Conservation (phyloP, 305 asterid species). For the Vinca major region DNA sequence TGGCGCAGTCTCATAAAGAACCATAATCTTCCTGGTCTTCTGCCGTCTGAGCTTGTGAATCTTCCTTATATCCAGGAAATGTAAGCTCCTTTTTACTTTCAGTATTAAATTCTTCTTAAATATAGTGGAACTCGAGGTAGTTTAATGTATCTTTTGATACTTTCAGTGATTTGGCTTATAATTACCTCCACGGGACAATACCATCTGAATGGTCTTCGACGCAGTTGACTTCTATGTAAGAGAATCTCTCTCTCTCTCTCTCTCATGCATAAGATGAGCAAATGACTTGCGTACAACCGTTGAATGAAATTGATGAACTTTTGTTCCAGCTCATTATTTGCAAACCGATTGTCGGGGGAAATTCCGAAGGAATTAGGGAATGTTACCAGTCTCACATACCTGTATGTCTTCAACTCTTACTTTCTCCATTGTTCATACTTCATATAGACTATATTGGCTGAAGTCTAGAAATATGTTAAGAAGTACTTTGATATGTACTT, state of each 20-base stretch:
- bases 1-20: conserved; percentile 61
- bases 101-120: conserved; percentile 10
- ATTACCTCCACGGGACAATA: conserved; percentile 67
- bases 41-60: conserved; percentile 47
- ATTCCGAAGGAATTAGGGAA: conserved; percentile 68
- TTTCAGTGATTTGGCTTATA: conserved; percentile 80
- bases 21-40: conserved; percentile 67
- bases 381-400: conserved; percentile 63
- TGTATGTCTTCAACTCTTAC: conserved; percentile 45
- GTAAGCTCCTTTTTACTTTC: conserved; percentile 34
- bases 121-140: conserved; percentile 9
- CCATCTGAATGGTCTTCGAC: conserved; percentile 73
- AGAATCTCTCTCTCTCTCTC: conserved; percentile 7
- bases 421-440: conserved; percentile 11
- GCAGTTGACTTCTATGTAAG: conserved; percentile 54
- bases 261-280: conserved; percentile 8
- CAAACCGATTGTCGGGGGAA: conserved; percentile 73
- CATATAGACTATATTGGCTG: conserved; percentile 4
- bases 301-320: conserved; percentile 16
- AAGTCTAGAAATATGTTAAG: conserved; percentile 2
- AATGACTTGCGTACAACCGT: conserved; percentile 11
- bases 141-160: conserved; percentile 5
- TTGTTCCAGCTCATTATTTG: conserved; percentile 73
- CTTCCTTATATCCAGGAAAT: conserved; percentile 58
- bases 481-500: neutral